Conservation (phyloP, 805 yeast species). For the Torulaspora maleeae region DNA sequence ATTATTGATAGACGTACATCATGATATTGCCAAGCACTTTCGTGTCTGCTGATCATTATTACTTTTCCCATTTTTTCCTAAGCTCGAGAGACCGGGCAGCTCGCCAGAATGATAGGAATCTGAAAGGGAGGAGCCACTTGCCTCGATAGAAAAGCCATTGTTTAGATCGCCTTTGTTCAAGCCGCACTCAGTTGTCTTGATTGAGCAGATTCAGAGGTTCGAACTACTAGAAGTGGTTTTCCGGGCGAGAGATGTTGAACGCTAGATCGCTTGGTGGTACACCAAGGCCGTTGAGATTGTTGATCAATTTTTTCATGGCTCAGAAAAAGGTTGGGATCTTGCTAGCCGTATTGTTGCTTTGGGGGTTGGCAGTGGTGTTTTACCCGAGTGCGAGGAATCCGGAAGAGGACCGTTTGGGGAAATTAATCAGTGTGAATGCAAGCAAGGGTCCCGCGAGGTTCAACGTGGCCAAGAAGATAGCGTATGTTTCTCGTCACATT, state of each 20-base stretch:
- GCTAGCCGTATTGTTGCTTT: neutral
- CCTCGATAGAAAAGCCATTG: too few relatives aligned
- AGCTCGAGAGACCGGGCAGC: neutral
- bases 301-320: neutral
- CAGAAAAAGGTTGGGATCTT: constrained; percentile 1
- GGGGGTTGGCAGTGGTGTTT: neutral
- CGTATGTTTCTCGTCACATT: constrained; percentile 12
- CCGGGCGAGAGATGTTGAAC: neutral
- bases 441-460: neutral
- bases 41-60: too few relatives aligned
- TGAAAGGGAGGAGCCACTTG: too few relatives aligned
- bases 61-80: neutral
- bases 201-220: neutral
- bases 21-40: too few relatives aligned
- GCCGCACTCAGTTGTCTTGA: neutral
- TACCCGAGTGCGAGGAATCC: neutral
- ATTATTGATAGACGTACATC: neutral
- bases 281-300: neutral
- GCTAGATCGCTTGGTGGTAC: neutral
- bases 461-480: constrained; percentile 7
- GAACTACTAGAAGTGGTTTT: neutral
- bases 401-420: neutral
- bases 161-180: too few relatives aligned
- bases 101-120: neutral
- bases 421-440: neutral